These are phyloP conservation scores for Collybiopsis luxurians DNA, from an alignment of 768 basidiomycete species.

Conservation along the genomic window DNA sequence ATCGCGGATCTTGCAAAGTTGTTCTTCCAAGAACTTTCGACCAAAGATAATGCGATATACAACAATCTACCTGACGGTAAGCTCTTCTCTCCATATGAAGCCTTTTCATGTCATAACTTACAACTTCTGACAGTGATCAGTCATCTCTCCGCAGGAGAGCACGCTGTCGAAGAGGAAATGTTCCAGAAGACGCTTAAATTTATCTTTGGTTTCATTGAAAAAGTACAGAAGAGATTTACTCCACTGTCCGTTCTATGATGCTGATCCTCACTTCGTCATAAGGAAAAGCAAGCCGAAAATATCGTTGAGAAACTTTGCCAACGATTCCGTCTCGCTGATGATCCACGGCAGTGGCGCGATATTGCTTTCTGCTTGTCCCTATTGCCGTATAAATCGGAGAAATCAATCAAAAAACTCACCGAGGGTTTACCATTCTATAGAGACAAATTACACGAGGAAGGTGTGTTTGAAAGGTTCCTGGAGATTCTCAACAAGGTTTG, in stretches of 20 bases:
- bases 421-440: slow-evolving; percentile 91
- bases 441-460: slow-evolving; percentile 90
- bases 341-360: slow-evolving; percentile 95
- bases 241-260: background rate
- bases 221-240: slow-evolving; percentile 45
- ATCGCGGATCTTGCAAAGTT: slow-evolving; percentile 95
- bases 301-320: slow-evolving; percentile 98
- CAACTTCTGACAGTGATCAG: slow-evolving; percentile 68
- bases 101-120: slow-evolving; percentile 5
- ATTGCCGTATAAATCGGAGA: slow-evolving; percentile 95
- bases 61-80: slow-evolving; percentile 95
- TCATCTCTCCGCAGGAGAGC: slow-evolving; percentile 86
- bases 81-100: slow-evolving; percentile 17
- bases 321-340: slow-evolving; percentile 84
- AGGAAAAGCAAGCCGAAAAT: slow-evolving; percentile 98
- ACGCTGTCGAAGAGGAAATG: slow-evolving; percentile 87
- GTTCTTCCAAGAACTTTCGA: slow-evolving; percentile 94
- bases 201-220: slow-evolving; percentile 96
- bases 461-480: slow-evolving; percentile 76
- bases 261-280: background rate
- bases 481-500: slow-evolving; percentile 89
- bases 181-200: slow-evolving; percentile 94
- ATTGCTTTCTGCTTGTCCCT: slow-evolving; percentile 94
- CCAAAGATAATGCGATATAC: slow-evolving; percentile 98
- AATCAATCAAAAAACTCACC: slow-evolving; percentile 93